Evolutionary conservation across 2,329 filamentous ascomycete genomes (phyloP).

Genomic region (Knoxdaviesia capensis): DNA sequence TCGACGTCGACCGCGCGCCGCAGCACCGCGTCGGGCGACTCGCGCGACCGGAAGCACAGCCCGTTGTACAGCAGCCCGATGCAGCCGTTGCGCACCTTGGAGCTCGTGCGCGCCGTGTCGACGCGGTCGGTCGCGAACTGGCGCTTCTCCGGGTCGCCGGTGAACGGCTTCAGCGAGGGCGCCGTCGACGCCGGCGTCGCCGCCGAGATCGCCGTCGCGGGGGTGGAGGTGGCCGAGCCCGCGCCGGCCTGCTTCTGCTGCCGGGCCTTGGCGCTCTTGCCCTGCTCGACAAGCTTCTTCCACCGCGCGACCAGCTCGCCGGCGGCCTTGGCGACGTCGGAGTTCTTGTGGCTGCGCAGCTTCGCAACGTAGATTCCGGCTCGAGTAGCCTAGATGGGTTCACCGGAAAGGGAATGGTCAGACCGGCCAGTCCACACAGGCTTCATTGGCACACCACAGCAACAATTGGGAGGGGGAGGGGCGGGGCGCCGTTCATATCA

Average conservation of each 20-base stretch:
- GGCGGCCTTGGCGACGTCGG: slow-evolving; percentile 59
- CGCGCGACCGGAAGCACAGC: slow-evolving; percentile 49
- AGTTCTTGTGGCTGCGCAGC: slow-evolving; percentile 55
- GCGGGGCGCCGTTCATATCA: slow-evolving; percentile 11
- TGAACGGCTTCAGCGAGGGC: slow-evolving; percentile 18
- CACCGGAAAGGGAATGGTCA: not conserved
- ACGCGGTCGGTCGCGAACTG: slow-evolving; percentile 67
- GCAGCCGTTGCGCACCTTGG: slow-evolving; percentile 58
- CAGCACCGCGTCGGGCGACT: slow-evolving; percentile 51
- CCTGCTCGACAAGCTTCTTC: slow-evolving; percentile 56
- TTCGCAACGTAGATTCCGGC: slow-evolving; percentile 83
- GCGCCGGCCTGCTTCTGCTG: slow-evolving; percentile 22
- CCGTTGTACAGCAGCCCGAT: slow-evolving; percentile 90
- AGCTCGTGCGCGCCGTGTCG: slow-evolving; percentile 55
- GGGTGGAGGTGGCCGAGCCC: slow-evolving; percentile 30
- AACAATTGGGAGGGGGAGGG: not conserved
- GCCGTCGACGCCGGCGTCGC: slow-evolving; percentile 19
- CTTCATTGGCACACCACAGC: not conserved
- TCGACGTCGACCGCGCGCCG: slow-evolving; percentile 68
- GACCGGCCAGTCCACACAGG: not conserved
- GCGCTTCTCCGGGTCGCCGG: slow-evolving; percentile 56
- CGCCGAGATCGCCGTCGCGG: slow-evolving; percentile 12
- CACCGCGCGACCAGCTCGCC: slow-evolving; percentile 73
- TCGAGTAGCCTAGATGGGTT: slow-evolving; percentile 43
- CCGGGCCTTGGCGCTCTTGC: slow-evolving; percentile 27